Evolutionary conservation across 129 eudicot genomes (phyloP), one percentile per base, ranked within the genome.

Genomic region (Centella asiatica): DNA sequence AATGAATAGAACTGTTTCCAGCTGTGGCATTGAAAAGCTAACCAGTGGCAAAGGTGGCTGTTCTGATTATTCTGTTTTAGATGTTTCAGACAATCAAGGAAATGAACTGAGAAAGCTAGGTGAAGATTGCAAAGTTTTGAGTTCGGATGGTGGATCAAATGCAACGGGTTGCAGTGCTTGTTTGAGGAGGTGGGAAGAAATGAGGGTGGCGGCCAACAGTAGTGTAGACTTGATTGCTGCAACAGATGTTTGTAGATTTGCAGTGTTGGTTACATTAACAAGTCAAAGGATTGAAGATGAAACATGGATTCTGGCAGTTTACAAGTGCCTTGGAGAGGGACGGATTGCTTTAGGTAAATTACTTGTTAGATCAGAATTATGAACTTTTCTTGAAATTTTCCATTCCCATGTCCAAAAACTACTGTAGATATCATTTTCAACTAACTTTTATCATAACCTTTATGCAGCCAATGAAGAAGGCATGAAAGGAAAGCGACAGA

Each of bases 21-120:
- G 70, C 44, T 83, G 81, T 44, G 85, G 87, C 32, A 76, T 83
- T 65, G 83, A 86, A 60, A 83, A 81, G 83, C 75, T 86, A 51
- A 67, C 73, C 1, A 29, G 77, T 59, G 90, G 90, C 31, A 54
- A 57, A 12, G 85, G 87, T 28, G 71, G 87, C 36, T 86, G 95
- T 72, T 83, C 95, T 22, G 77, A 77, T 44, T 86, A 69, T 47
- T 52, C 87, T 8, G 53, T 77, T 8, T 22, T 52, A 1, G 95
- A 86, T 72, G 90, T 86, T 50, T 73, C 15, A 6, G 42, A 64
- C 26, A 33, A 67, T 60, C 71, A 77, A 13, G 81, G 75, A 40
- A 67, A 69, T 59, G 36, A 54, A 17, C 59, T 80, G 55, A 46
- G 48, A 28, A 48, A 59, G 74, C 59, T 86, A 25, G 67, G 65